Conservation (phyloP, 2,329 filamentous ascomycete species). For the Aspergillus sojae region DNA sequence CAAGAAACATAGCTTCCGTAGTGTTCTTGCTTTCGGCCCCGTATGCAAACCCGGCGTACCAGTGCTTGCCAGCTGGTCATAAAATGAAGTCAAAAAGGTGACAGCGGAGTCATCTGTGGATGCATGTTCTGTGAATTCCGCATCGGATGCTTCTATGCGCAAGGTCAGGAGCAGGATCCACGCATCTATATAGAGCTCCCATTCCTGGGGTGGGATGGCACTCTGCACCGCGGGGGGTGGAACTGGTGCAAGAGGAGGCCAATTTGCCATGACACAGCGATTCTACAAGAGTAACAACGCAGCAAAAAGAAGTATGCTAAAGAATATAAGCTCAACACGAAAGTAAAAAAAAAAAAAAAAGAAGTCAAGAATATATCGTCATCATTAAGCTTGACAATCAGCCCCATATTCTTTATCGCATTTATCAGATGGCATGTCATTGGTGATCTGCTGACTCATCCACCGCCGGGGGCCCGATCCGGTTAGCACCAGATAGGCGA, state of each 20-base stretch:
- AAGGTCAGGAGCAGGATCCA: constrained; percentile 72
- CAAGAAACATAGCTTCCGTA: constrained; percentile 68
- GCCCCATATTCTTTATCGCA: neutral
- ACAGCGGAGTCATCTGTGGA: constrained; percentile 61
- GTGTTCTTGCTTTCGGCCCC: constrained; percentile 44
- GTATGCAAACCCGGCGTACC: constrained; percentile 33
- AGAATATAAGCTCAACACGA: neutral
- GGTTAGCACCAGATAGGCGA: constrained; percentile 46
- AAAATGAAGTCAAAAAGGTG: constrained; percentile 69
- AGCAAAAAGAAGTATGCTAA: neutral
- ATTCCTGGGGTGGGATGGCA: constrained; percentile 69
- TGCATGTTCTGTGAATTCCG: constrained; percentile 57
- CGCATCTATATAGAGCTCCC: constrained; percentile 74
- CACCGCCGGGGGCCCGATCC: constrained; percentile 20
- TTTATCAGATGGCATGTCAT: constrained; percentile 5
- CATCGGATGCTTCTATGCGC: constrained; percentile 62
- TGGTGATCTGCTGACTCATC: constrained; percentile 12
- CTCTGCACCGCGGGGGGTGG: constrained; percentile 69
- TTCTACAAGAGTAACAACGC: neutral
- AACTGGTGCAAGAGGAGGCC: constrained; percentile 77
- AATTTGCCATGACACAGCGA: constrained; percentile 50
- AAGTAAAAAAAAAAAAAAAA: neutral
- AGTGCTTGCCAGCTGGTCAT: constrained; percentile 54
- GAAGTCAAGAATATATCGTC: neutral
- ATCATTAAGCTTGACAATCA: neutral